These are phyloP conservation scores for Colletotrichum cordylinicola DNA, from an alignment of 2,329 filamentous ascomycete species.

Conservation along the genomic window DNA sequence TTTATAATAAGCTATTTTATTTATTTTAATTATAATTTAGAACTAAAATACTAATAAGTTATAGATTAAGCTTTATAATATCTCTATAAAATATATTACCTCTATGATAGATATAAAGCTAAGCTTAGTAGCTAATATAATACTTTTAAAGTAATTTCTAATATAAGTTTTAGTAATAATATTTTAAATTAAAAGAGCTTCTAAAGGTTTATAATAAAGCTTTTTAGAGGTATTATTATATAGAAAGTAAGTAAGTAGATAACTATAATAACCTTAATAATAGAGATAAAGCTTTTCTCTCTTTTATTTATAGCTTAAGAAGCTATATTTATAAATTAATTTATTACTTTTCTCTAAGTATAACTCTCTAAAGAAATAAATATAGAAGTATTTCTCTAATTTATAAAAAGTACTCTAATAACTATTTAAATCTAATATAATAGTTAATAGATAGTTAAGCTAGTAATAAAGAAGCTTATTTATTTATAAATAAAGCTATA, in stretches of 20 bases:
- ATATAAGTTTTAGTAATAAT: background rate
- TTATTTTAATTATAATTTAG: background rate
- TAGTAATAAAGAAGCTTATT: background rate
- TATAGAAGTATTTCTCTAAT: background rate
- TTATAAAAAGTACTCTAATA: background rate
- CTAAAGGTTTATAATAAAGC: background rate
- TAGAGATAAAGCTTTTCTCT: background rate
- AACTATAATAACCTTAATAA: background rate
- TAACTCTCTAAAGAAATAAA: background rate
- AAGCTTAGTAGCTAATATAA: background rate
- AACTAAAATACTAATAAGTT: background rate
- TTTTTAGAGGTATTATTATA: background rate
- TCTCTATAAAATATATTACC: background rate
- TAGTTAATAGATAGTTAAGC: background rate
- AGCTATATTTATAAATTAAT: background rate
- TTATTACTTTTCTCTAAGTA: background rate
- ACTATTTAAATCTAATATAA: background rate
- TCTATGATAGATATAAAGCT: background rate
- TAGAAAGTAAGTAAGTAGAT: background rate
- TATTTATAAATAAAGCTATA: background rate
- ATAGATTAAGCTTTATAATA: background rate
- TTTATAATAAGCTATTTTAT: background rate
- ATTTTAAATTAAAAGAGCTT: background rate
- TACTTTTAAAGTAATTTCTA: background rate
- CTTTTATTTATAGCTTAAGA: background rate